These are phyloP conservation scores for Pseudogymnoascus sp. DNA, from an alignment of 2,329 filamentous ascomycete species.

Conservation along the genomic window DNA sequence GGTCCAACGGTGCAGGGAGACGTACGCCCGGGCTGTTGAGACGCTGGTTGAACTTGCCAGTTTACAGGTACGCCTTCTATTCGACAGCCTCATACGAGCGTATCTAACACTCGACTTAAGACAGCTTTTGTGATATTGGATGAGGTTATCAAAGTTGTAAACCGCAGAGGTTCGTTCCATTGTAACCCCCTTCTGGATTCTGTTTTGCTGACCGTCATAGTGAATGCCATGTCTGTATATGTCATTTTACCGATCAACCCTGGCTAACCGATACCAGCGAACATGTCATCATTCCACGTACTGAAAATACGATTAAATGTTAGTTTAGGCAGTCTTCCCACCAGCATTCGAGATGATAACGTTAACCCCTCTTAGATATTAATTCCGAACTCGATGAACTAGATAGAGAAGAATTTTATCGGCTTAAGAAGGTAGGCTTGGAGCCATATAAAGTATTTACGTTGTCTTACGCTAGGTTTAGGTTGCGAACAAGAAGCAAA, in stretches of 20 bases:
- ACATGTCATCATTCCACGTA: constrained; percentile 93
- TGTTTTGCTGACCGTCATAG: constrained; percentile 37
- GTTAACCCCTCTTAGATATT: constrained; percentile 56
- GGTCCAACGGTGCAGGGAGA: constrained; percentile 89
- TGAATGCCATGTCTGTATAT: constrained; percentile 77
- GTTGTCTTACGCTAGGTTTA: constrained; percentile 15
- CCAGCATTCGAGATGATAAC: constrained; percentile 12
- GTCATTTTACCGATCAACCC: constrained; percentile 7
- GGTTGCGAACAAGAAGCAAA: constrained; percentile 76
- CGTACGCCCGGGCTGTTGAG: constrained; percentile 91
- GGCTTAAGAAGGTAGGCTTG: constrained; percentile 69
- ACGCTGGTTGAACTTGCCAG: constrained; percentile 91
- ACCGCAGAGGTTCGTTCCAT: constrained; percentile 66
- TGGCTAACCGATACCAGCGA: constrained; percentile 44
- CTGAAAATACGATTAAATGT: constrained; percentile 99
- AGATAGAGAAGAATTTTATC: constrained; percentile 96
- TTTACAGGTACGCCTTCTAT: constrained; percentile 56
- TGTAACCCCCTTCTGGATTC: not conserved
- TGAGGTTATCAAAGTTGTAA: constrained; percentile 98
- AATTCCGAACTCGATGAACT: constrained; percentile 97
- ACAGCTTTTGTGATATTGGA: constrained; percentile 97
- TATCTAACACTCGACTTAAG: constrained; percentile 31
- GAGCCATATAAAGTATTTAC: not conserved
- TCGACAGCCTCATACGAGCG: not conserved
- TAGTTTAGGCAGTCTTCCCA: constrained; percentile 25